A percentile compares a stretch with the other conserved stretches of the same genome.
Conservation (phyloP, 2,329 filamentous ascomycete genomes). For the Pseudogymnoascus sp. region DNA sequence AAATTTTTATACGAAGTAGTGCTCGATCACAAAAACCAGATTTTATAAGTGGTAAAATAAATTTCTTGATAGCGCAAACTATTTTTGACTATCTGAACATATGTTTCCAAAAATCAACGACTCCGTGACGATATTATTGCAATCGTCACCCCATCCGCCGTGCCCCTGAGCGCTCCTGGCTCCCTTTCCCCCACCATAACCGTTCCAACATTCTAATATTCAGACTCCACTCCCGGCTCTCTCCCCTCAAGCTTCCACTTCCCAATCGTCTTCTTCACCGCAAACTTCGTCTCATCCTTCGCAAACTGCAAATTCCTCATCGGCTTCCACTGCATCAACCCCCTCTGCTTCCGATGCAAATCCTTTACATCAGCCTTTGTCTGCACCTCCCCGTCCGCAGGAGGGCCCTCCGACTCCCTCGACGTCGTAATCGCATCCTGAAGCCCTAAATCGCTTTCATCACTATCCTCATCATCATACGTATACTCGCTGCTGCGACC, state of each 20-base stretch:
- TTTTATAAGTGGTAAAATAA: neutral
- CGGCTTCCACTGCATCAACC: slow-evolving; percentile 91
- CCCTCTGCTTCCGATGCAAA: slow-evolving; percentile 77
- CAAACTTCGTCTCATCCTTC: slow-evolving; percentile 78
- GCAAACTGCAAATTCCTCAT: slow-evolving; percentile 79
- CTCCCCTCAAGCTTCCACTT: slow-evolving; percentile 70
- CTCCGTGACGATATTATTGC: neutral
- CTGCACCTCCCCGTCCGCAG: neutral
- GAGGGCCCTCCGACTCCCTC: neutral
- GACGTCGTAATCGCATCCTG: slow-evolving; percentile 37
- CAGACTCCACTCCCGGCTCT: slow-evolving; percentile 50
- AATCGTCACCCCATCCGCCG: neutral
- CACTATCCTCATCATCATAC: slow-evolving; percentile 21
- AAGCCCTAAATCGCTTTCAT: slow-evolving; percentile 44
- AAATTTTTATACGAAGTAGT: neutral
- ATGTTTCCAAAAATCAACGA: neutral
- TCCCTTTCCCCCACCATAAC: neutral
- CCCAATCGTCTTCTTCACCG: slow-evolving; percentile 64
- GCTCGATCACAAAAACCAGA: neutral
- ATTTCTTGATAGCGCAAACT: neutral
- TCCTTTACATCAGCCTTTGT: slow-evolving; percentile 37
- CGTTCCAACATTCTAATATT: slow-evolving; percentile 6
- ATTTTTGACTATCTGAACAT: neutral
- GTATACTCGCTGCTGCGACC: neutral
- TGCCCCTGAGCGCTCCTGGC: neutral